Evolutionary conservation across 331 rosid species (phyloP).

Genomic region (Pyrus hybrid): DNA sequence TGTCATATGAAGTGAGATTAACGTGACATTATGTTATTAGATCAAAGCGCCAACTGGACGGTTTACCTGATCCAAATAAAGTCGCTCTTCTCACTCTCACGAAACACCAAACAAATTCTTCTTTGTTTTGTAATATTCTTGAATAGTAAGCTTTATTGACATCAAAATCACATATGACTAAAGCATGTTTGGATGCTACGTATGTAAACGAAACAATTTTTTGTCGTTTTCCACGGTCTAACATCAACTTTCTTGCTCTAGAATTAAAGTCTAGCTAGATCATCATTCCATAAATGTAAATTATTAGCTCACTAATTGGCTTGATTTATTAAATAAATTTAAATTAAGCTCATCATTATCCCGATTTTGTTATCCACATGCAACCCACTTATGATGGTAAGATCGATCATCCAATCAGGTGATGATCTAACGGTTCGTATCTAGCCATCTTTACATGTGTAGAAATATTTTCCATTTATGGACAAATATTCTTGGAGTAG

Average conservation of each 20-base stretch:
- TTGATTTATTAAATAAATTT: neutral
- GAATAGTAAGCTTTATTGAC: neutral
- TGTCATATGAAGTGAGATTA: no score
- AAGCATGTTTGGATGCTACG: conserved; percentile 1
- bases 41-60: no score
- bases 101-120: neutral
- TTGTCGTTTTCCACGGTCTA: neutral
- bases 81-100: neutral
- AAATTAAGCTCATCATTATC: neutral
- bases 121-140: neutral
- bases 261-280: conserved; percentile 12
- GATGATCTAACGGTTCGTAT: conserved; percentile 22
- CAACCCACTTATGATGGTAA: neutral
- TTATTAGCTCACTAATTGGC: neutral
- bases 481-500: conserved; percentile 34
- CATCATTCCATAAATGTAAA: neutral
- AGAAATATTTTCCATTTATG: neutral
- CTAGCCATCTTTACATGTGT: conserved; percentile 13
- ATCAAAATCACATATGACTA: conserved; percentile 9
- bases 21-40: neutral
- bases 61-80: neutral
- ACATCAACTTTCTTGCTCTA: conserved; percentile 7
- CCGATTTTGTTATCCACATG: conserved; percentile 29
- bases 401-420: neutral
- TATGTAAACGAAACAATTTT: neutral